Conservation (phyloP, 1,284 basidiomycete species). For the Ustilago sp. region DNA sequence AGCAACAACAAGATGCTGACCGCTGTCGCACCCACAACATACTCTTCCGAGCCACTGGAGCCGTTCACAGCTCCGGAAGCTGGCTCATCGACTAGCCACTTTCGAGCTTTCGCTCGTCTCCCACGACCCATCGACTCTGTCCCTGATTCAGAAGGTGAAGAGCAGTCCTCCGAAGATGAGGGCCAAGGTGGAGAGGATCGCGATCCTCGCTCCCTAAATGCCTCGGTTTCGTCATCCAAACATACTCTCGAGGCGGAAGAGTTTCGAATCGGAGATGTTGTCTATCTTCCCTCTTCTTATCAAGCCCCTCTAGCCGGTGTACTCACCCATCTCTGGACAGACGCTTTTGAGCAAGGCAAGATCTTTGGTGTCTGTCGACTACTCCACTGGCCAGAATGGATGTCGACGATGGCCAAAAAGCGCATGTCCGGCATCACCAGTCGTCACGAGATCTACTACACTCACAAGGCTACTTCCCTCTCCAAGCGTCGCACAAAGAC, state of each 20-base stretch:
- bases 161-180: constrained; percentile 25
- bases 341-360: constrained; percentile 37
- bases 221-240: constrained; percentile 27
- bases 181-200: constrained; percentile 27
- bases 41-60: constrained; percentile 37
- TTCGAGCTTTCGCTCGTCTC: constrained; percentile 34
- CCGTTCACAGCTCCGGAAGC: constrained; percentile 19
- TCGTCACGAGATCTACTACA: constrained; percentile 59
- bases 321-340: constrained; percentile 51
- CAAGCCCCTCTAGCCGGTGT: constrained; percentile 50
- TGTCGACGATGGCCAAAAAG: constrained; percentile 53
- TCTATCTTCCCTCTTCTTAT: constrained; percentile 53
- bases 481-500: constrained; percentile 46
- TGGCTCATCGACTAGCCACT: constrained; percentile 35
- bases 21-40: constrained; percentile 9
- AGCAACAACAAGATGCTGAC: constrained; percentile 16
- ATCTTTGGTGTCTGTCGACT: constrained; percentile 54
- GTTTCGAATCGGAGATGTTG: constrained; percentile 49
- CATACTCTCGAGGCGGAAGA: constrained; percentile 29
- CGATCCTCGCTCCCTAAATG: constrained; percentile 18
- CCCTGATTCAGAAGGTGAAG: constrained; percentile 40
- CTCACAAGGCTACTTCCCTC: constrained; percentile 46
- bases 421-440: constrained; percentile 49
- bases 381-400: constrained; percentile 56
- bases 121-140: constrained; percentile 24